Base-by-base conservation (phyloP, 768 basidiomycete species). In the Naganishia friedmannii region DNA sequence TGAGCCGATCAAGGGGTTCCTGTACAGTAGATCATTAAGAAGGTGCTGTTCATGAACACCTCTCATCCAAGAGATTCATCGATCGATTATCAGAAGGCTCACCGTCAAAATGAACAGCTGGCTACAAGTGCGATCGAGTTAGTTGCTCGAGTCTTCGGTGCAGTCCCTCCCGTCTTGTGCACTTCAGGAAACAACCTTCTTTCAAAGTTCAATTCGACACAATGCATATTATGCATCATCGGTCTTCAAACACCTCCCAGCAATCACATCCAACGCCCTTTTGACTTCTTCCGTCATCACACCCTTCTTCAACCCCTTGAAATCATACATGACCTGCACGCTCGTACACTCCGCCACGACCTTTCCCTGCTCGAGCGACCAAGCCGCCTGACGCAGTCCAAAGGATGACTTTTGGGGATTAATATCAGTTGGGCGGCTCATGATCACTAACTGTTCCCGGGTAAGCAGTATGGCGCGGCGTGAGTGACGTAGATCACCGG, bases 311-410 rank as follows among this genome's bases (percentile, higher is more conserved):
- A 70, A 37, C 3, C 39, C 31, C 13, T 42, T 31, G 63, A 70
- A 70, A 32, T 70, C 60, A 26, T 70, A 70, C 69, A 70, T 70
- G 15, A 70, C 69, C 45, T 70, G 69, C 10, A 70, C 58, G 39
- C 69, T 70, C 37, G 46, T 51, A 45, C 69, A 70, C 32, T 65
- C 34, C 5, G 69, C 60, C n/a, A 70, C 69, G 7, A 70, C 34
- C 13, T 21, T 46, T 4, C 63, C 34, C 53, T 70, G 69, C 15
- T 31, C 26, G 21, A 70, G 39, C 34, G 69, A 70, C 55, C 51
- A 70, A 19, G 69, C 69, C 6, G 29, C 58, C 17, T 63, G 51
- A 26, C 53, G 29, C 4, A 70, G 60, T 10, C 53, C 53, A 29
- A 70, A 70, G 3, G 69, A 70, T 13, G 69, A 58, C 23, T 29